Evolutionary conservation across 1,284 basidiomycete species (phyloP), one percentile per base, ranked within the genome.

Genomic region (Ustilago tritici): DNA sequence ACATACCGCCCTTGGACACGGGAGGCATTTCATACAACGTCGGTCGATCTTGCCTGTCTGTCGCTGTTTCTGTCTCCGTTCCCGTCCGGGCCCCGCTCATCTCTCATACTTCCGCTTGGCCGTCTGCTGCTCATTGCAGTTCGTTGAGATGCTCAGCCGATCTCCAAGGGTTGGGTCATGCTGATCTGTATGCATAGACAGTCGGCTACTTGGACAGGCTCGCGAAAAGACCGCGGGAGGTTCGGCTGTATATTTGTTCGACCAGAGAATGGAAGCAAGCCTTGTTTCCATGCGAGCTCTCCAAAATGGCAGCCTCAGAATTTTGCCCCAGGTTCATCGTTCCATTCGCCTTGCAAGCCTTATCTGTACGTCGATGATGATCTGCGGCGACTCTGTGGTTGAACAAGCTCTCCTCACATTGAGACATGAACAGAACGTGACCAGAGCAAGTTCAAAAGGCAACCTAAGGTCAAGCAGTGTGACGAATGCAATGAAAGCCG

Each of bases 211-310:
- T 28, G 23, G 40, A 17, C 11, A 41, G 40, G 14, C 40, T 41
- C 40, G 40, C 40, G 40, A 41, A 28, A 3, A 53, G 50, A 53
- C n/a, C 34, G 50, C 32, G 50, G 46, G 46, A 28, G 23, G 46
- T 23, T 49, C 46, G 46, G 46, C 46, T 23, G 19, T n/a, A n/a
- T n/a, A 49, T 49, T 49, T 49, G 46, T 49, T 49, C 46, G 46
- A 7, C 46, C 46, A 49, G 46, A 49, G 17, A 49, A 49, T 11
- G 9, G 38, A 17, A 23, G 19, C 19, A 10, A 49, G 46, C 46
- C 46, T 49, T 10, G 46, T 49, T 28, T 49, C 46, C n/a, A 49
- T 49, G 46, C 23, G 46, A 49, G 15, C 14, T 28, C 40, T 41
- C 17, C 1, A 17, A 41, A 41, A 15, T 17, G 14, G 17, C 40